These are phyloP conservation scores for Lentinus polychrous DNA, from an alignment of 1,284 basidiomycete genomes.

Conservation along the genomic window DNA sequence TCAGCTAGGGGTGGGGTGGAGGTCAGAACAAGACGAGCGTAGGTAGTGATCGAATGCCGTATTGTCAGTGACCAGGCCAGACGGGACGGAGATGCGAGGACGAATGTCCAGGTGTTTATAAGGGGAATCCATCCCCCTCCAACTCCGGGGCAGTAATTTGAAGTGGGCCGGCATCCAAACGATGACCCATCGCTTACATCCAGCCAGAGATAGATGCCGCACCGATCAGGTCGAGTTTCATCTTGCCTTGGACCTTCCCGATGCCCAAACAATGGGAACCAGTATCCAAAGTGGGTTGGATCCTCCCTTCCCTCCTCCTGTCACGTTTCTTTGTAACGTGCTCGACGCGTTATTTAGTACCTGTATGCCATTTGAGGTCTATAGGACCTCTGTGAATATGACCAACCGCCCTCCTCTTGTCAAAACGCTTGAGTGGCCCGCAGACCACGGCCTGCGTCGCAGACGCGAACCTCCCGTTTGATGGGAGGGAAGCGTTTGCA, in stretches of 20 bases:
- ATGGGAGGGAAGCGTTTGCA: too few relatives aligned
- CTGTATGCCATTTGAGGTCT: too few relatives aligned
- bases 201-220: conserved; percentile 3
- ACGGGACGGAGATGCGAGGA: background rate
- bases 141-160: background rate
- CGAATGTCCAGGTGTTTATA: background rate
- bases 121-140: background rate
- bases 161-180: background rate
- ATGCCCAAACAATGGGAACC: background rate
- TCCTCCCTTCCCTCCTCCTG: background rate
- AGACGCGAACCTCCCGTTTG: too few relatives aligned
- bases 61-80: background rate
- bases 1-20: conserved; percentile 1
- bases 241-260: conserved; percentile 1
- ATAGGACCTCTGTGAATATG: too few relatives aligned
- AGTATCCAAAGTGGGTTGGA: background rate
- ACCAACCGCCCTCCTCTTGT: too few relatives aligned
- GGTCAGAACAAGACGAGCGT: too few relatives aligned
- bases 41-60: background rate
- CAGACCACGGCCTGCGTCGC: too few relatives aligned
- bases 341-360: too few relatives aligned
- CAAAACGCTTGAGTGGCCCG: too few relatives aligned
- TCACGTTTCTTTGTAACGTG: background rate
- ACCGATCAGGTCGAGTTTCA: conserved; percentile 1
- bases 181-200: background rate